Conservation (phyloP, 1,139 yeast genomes). For the Yamadazyma oceani region DNA sequence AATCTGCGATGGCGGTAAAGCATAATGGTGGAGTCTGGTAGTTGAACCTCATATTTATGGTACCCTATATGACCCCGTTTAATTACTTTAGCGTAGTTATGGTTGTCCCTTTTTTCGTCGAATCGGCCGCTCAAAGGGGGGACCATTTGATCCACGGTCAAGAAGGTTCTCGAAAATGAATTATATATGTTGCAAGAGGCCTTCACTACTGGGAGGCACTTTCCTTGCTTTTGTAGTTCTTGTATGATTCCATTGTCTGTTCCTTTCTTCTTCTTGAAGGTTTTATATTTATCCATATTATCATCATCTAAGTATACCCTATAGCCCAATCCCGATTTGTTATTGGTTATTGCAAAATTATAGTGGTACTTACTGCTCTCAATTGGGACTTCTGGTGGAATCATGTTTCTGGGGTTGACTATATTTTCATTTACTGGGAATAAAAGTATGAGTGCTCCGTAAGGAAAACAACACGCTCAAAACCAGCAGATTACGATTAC, state of each 20-base stretch:
- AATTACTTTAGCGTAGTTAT: background rate
- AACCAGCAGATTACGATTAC: too few relatives aligned
- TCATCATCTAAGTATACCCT: conserved; percentile 4
- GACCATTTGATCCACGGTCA: background rate
- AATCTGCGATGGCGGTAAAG: conserved; percentile 3
- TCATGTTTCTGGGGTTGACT: too few relatives aligned
- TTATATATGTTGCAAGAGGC: background rate
- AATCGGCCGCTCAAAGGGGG: background rate
- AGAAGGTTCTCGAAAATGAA: background rate
- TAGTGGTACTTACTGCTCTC: conserved; percentile 3
- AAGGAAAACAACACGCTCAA: too few relatives aligned
- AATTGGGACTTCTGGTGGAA: conserved; percentile 3
- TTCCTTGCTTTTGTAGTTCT: conserved; percentile 4
- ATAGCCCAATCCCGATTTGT: background rate
- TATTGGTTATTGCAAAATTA: conserved; percentile 3
- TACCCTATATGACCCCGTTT: background rate
- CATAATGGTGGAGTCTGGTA: background rate
- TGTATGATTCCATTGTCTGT: background rate
- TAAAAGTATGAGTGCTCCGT: too few relatives aligned
- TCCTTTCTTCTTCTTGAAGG: conserved; percentile 2
- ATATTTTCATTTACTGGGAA: too few relatives aligned
- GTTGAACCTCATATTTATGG: conserved; percentile 1
- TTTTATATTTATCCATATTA: conserved; percentile 2
- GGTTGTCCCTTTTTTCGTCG: background rate
- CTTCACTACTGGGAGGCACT: conserved; percentile 1